phyloP scores from a whole-genome alignment of 164 flowering plant species.

The Liquidambar formosana region DNA sequence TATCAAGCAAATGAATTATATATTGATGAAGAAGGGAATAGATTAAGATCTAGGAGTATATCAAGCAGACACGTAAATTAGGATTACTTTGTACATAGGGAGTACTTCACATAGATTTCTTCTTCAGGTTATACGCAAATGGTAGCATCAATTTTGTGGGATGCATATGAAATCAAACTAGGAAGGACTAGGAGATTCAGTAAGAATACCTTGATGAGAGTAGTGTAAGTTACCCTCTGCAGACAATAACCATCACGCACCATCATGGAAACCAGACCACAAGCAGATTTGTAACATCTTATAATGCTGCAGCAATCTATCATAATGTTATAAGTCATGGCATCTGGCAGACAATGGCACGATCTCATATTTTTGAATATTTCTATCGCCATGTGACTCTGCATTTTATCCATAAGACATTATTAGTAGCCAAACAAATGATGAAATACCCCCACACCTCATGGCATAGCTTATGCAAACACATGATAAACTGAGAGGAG shows the following conservation, averaged over 20 bases:
- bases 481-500: neutral
- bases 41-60: no score
- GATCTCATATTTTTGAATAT: constrained; percentile 64
- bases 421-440: neutral
- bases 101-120: neutral
- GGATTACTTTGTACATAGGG: neutral
- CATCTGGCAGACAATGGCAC: constrained; percentile 47
- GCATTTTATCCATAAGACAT: constrained; percentile 30
- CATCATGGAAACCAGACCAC: constrained; percentile 73
- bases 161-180: neutral
- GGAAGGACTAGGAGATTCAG: neutral
- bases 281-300: constrained; percentile 64
- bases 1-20: no score
- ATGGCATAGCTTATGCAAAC: neutral
- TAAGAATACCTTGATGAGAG: constrained; percentile 64
- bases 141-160: neutral
- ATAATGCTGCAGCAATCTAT: constrained; percentile 64
- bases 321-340: constrained; percentile 75
- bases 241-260: constrained; percentile 71
- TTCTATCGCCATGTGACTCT: constrained; percentile 58
- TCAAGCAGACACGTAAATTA: neutral
- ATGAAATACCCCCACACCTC: constrained; percentile 1
- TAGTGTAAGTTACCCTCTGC: constrained; percentile 47
- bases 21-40: no score
- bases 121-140: neutral